Evolutionary conservation across 768 basidiomycete species (phyloP).

Genomic region (Russula vinacea): DNA sequence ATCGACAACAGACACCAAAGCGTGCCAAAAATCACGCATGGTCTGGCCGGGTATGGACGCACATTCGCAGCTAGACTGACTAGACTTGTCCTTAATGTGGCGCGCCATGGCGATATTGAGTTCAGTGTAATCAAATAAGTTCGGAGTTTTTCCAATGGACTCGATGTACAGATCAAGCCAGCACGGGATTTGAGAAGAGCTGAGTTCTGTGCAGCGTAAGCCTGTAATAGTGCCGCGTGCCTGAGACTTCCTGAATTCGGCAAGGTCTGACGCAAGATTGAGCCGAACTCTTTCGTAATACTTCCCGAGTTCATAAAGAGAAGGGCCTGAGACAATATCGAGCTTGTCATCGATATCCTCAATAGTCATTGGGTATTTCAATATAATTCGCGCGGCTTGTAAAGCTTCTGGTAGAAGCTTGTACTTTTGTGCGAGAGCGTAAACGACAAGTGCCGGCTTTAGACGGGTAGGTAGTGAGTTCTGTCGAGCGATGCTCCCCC

Average conservation of each 20-base stretch:
- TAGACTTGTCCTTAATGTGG: background rate
- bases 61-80: background rate
- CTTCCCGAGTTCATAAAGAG: slow-evolving; percentile 13
- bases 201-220: background rate
- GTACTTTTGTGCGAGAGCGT: background rate
- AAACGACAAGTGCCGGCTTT: background rate
- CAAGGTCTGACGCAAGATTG: background rate
- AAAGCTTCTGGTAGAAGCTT: background rate
- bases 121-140: slow-evolving; percentile 5
- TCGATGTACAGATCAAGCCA: slow-evolving; percentile 12
- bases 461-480: background rate
- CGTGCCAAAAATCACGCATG: background rate
- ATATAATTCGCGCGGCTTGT: background rate
- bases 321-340: background rate
- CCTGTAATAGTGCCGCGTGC: background rate
- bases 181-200: background rate
- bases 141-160: slow-evolving; percentile 2
- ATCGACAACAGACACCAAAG: background rate
- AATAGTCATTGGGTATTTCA: background rate
- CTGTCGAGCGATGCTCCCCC: background rate
- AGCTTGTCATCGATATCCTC: background rate
- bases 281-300: slow-evolving; percentile 2
- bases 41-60: background rate
- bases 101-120: background rate
- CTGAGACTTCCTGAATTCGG: background rate